Evolutionary conservation across 169 alveolate species (phyloP), one percentile per base, ranked within the genome.

Genomic region (Perkinsus olseni): DNA sequence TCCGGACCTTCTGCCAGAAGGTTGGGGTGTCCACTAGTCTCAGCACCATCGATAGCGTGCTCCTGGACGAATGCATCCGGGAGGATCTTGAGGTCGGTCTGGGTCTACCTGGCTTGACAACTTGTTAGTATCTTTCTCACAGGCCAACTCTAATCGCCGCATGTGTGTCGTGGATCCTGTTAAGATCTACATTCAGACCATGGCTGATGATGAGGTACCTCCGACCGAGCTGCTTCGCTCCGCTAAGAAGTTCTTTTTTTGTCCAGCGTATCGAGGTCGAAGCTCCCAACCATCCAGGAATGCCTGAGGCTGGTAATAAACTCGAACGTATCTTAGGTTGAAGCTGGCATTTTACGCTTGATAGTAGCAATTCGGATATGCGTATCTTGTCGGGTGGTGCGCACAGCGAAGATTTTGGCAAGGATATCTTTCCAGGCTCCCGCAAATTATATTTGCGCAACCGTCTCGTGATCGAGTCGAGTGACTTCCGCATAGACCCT

Each of bases 21-120:
- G 98, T 99, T 24, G 99, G 99, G 10, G 99, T 98, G 13, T 98
- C 99, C 1, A 97, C 99, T 93, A 96, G 99, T 91, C 99, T 98
- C 93, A 98, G 98, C 95, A 95, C 98, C 91, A 98, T 99, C 34
- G 96, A 97, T 13, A 95, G 98, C 74, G 98, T 98, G 74, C 95
- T 99, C n/a, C 94, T 99, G 31, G 99, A 99, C 93, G 97, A 97
- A 93, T 98, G 99, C 94, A 97, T 98, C 31, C 97, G 99, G 96
- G 97, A 96, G 39, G 98, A 95, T 91, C 95, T 96, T 74, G 39
- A 82, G 13, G 45, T 36, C n/a, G 36, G 50, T 45, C 0, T 48
- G 50, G 39, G 36, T n/a, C 38, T 17, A 40, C 31, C 21, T 38
- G 34, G 24, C 11, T 13, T 39, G 74, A 36, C 0, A n/a, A 37